Conservation (phyloP, 2,329 filamentous ascomycete species). For the Didymella exigua region DNA sequence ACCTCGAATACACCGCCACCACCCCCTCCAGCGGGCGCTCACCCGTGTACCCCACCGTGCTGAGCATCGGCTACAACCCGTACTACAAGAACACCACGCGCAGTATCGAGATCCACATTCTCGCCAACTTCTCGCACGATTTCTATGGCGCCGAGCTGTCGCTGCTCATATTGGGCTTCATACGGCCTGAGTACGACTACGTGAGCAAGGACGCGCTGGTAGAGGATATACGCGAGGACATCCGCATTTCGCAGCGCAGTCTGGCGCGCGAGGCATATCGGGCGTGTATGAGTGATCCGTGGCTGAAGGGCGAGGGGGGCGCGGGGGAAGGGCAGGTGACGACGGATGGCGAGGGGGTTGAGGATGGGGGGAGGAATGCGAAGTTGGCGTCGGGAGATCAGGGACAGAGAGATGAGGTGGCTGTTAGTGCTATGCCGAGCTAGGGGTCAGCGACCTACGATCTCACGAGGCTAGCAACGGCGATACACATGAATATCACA, state of each 20-base stretch:
- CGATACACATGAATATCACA: background rate
- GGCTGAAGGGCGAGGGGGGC: conserved; percentile 39
- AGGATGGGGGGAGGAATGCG: background rate
- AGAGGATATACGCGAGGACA: conserved; percentile 87
- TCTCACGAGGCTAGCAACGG: background rate
- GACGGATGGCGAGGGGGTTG: no score
- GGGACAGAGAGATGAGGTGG: conserved; percentile 18
- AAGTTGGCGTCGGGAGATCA: background rate
- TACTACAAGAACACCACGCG: conserved; percentile 93
- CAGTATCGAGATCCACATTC: conserved; percentile 87
- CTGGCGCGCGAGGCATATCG: conserved; percentile 69
- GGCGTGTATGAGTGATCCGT: conserved; percentile 56
- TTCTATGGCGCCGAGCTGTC: conserved; percentile 87
- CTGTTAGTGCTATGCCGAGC: conserved; percentile 20
- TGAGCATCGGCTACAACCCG: conserved; percentile 79
- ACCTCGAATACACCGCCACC: conserved; percentile 30
- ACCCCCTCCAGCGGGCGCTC: conserved; percentile 13
- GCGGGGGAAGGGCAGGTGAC: conserved; percentile 11
- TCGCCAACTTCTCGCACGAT: conserved; percentile 76
- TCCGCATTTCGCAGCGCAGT: conserved; percentile 77
- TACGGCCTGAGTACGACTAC: conserved; percentile 90
- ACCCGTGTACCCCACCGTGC: conserved; percentile 39
- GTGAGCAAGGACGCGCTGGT: conserved; percentile 80
- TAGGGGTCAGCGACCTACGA: background rate
- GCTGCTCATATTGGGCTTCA: conserved; percentile 81